Evolutionary conservation across 768 basidiomycete species (phyloP), one percentile per base, ranked within the genome.

Genomic region (Suillus fuscotomentosus): DNA sequence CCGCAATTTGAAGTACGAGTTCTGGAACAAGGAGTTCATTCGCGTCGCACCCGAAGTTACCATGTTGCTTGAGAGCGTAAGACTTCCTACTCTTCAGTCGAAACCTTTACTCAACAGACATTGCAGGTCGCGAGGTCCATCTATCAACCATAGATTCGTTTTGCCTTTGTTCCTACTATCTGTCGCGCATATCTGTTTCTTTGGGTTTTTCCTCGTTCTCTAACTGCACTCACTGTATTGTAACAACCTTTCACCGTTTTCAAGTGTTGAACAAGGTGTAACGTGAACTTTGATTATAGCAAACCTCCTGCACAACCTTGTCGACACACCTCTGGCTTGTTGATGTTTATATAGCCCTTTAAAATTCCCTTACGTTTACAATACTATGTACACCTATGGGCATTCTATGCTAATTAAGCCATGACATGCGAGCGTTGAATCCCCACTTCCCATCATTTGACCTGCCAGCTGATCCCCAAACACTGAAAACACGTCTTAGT

Each of bases 1-100:
- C 60, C 89, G 93, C 67, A 95, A 96, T 76, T 86, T 87, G 63
- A 92, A 90, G 78, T 95, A 94, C 70, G 91, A 92, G 64, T 95
- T 95, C 82, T 94, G 92, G 91, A 90, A 82, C 83, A 92, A 91
- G 74, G 88, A 90, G 66, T 95, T 94, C 72, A 85, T 93, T 70
- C 89, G 87, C 68, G 86, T 92, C 72, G 90, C 90, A 63, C 92
- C 93, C 47, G 93, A 95, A 76, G 93, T 95, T 69, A 89, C 91
- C 45, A 76, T 92, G 77, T 84, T 94, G 69, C 86, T 94, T 71
- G 90, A 93, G 80, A 89, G 88, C 80, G 92, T 94, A 77, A 73
- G 90, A 81, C 17, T 42, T 9, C 61, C 47, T 71, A 54, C 31
- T 60, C 61, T 15, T 60, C 61, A 27, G 53, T 9, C 38, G 42